These are phyloP conservation scores for Puccinellia tenuiflora DNA, from an alignment of 176 grass and related monocot species.

Conservation along the genomic window DNA sequence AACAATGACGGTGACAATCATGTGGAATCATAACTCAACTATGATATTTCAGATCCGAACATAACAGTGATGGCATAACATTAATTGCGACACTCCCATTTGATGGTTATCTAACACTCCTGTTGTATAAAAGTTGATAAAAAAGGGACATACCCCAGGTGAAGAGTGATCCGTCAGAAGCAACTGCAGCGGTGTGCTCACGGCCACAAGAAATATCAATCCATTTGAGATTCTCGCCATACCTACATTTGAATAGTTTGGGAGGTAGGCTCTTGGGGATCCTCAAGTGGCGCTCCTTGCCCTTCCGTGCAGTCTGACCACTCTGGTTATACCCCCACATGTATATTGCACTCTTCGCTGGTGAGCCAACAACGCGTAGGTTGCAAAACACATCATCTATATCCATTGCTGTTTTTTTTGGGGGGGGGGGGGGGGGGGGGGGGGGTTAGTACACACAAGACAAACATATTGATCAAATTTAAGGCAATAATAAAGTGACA, in stretches of 20 bases:
- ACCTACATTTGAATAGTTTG: constrained; percentile 52
- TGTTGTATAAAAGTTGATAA: not conserved
- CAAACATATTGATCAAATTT: not conserved
- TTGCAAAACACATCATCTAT: constrained; percentile 52
- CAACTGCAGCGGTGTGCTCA: constrained; percentile 81
- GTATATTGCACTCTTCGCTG: constrained; percentile 82
- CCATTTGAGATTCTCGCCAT: constrained; percentile 55
- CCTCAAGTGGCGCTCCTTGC: constrained; percentile 62
- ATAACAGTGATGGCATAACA: constrained; percentile 4
- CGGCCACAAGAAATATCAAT: constrained; percentile 81
- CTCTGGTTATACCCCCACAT: constrained; percentile 92
- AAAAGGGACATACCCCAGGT: constrained; percentile 66
- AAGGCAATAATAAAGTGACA: constrained; percentile 5
- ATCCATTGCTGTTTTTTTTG: constrained; percentile 52
- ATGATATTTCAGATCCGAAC: not conserved
- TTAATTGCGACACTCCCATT: not conserved
- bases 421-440: no score
- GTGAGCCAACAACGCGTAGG: constrained; percentile 31
- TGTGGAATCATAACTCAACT: not conserved
- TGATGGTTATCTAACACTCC: not conserved
- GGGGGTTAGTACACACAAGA: not conserved
- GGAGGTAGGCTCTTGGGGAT: constrained; percentile 81
- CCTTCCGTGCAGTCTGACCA: constrained; percentile 81
- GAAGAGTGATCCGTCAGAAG: constrained; percentile 80
- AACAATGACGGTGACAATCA: not conserved